Percentiles rank a stretch among this genome's conserved stretches.
These are phyloP conservation scores for Apiotrichum sp. DNA, from an alignment of 1,284 basidiomycete genomes.

Conservation along the genomic window DNA sequence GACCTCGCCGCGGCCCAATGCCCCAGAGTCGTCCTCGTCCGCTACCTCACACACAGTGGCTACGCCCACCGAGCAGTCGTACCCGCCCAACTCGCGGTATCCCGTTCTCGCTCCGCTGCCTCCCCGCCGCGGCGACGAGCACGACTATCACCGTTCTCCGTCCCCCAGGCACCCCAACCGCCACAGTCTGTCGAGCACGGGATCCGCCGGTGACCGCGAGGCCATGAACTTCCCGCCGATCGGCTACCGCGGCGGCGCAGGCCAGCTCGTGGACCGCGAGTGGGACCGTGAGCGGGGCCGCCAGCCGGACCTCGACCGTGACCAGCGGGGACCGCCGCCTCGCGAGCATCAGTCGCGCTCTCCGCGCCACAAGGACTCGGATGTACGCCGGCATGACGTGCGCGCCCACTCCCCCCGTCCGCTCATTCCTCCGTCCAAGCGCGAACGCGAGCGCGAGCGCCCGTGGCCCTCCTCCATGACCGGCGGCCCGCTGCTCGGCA, in stretches of 20 bases:
- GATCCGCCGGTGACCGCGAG: not conserved
- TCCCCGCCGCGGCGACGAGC: slow-evolving; percentile 5
- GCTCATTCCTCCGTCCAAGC: slow-evolving; percentile 4
- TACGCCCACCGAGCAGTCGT: slow-evolving; percentile 5
- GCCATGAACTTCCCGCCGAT: not conserved
- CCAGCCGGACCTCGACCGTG: no score
- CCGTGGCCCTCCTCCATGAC: slow-evolving; percentile 3
- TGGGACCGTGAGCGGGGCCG: slow-evolving; percentile 4
- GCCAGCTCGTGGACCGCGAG: slow-evolving; percentile 3
- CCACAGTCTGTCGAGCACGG: not conserved
- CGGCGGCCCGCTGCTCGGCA: slow-evolving; percentile 24
- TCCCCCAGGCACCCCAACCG: slow-evolving; percentile 3
- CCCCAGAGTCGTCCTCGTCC: slow-evolving; percentile 4
- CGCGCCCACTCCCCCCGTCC: slow-evolving; percentile 6
- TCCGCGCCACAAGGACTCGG: not conserved
- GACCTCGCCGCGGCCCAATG: slow-evolving; percentile 4
- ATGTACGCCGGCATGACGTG: not conserved
- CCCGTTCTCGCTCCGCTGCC: slow-evolving; percentile 21
- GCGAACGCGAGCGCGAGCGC: slow-evolving; percentile 3
- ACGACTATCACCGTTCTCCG: slow-evolving; percentile 7
- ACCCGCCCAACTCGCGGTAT: slow-evolving; percentile 10
- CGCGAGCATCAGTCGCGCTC: not conserved
- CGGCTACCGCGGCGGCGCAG: not conserved
- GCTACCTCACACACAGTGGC: slow-evolving; percentile 8
- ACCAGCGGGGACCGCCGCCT: no score